Conservation (phyloP, 208 protist species). For the Crithidia mellificae region DNA sequence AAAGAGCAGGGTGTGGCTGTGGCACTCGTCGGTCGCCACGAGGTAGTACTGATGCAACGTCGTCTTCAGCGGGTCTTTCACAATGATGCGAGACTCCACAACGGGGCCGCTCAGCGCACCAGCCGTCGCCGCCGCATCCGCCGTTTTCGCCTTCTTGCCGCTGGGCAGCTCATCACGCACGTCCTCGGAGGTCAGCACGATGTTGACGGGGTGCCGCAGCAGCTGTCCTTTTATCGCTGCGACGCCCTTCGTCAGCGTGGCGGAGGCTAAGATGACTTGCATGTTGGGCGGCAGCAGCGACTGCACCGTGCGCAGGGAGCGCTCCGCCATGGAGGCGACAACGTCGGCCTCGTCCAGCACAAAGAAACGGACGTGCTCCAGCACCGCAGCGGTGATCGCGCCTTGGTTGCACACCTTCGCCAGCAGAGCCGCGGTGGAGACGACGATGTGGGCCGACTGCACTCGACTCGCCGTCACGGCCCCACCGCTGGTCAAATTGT, state of each 20-base stretch:
- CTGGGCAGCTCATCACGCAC: slow-evolving; percentile 50
- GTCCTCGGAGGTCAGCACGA: slow-evolving; percentile 86
- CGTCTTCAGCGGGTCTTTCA: slow-evolving; percentile 49
- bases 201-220: slow-evolving; percentile 91
- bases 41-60: slow-evolving; percentile 88
- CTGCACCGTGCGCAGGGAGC: slow-evolving; percentile 88
- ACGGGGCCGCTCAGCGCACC: slow-evolving; percentile 41
- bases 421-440: slow-evolving; percentile 86
- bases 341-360: slow-evolving; percentile 98
- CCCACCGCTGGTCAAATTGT: slow-evolving; percentile 76
- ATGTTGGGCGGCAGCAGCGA: slow-evolving; percentile 76
- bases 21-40: slow-evolving; percentile 86
- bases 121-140: slow-evolving; percentile 2
- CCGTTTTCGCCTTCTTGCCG: slow-evolving; percentile 35
- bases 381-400: slow-evolving; percentile 51
- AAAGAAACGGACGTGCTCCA: slow-evolving; percentile 74
- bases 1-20: slow-evolving; percentile 96
- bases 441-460: slow-evolving; percentile 77
- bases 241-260: slow-evolving; percentile 93
- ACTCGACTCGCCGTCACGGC: slow-evolving; percentile 60
- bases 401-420: slow-evolving; percentile 61
- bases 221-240: slow-evolving; percentile 92
- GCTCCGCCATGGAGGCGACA: slow-evolving; percentile 93
- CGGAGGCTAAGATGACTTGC: slow-evolving; percentile 95
- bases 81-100: slow-evolving; percentile 70